Evolutionary conservation across 148 eudicot species (phyloP).

Genomic region (Amaranthus cruentus): DNA sequence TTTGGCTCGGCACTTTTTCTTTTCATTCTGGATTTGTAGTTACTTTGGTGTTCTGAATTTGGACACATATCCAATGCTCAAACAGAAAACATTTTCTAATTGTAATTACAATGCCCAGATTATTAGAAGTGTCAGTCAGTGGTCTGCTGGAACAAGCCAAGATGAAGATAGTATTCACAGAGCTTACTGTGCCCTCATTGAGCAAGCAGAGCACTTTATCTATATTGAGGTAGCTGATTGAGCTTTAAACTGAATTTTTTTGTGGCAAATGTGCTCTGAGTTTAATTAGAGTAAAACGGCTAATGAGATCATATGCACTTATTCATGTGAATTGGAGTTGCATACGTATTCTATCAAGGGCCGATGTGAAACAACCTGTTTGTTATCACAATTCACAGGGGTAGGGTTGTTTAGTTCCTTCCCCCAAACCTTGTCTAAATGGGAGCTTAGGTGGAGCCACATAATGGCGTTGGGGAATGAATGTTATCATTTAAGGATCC

Average conservation of each 20-base stretch:
- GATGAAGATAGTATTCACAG: constrained; percentile 92
- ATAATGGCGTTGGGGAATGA: neutral
- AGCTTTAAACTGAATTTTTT: neutral
- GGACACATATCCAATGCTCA: neutral
- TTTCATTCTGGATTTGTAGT: neutral
- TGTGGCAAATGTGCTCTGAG: neutral
- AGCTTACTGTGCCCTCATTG: constrained; percentile 91
- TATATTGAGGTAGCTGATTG: constrained; percentile 75
- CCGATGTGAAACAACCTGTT: too few relatives aligned
- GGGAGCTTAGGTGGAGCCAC: neutral
- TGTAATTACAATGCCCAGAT: constrained; percentile 34
- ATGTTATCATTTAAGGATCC: too few relatives aligned
- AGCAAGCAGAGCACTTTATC: constrained; percentile 76
- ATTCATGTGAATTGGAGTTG: neutral
- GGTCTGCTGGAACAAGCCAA: constrained; percentile 99
- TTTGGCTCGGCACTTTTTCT: neutral
- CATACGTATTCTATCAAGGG: too few relatives aligned
- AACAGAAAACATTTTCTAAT: constrained; percentile 3
- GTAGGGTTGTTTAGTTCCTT: neutral
- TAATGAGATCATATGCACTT: too few relatives aligned
- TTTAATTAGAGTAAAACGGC: too few relatives aligned
- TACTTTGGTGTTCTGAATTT: neutral
- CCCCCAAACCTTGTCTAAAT: neutral
- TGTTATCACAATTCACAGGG: too few relatives aligned
- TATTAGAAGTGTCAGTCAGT: constrained; percentile 88